Base-by-base conservation (phyloP, 78 protist species). In the Pelomyxa schiedti region DNA sequence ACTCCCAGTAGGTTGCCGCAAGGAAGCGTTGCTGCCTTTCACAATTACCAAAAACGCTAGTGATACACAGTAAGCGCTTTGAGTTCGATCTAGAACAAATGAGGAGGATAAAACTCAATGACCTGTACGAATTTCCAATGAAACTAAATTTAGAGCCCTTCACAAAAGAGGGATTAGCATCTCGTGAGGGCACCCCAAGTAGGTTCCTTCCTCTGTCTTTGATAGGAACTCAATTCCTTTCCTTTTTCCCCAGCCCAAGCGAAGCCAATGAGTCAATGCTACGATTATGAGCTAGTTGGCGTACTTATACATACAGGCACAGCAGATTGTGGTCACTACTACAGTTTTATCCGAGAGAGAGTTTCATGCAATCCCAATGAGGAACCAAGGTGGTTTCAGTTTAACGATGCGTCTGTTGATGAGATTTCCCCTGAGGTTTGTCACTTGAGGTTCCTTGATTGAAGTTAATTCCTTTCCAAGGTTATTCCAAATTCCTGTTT, bases 321-420 rank as follows among this genome's bases (percentile, higher is more conserved):
- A 3, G 37, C 88, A 7, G 90, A 86, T 42, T 76, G 82, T n/a
- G 90, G 90, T 8, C 90, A 86, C 38, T 86, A 86, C 79, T 86
- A 86, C 72, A 74, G 82, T 24, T 86, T 39, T 70, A 83, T 83
- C 88, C 22, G 47, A 42, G 63, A n/a, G 24, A 24, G 24, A 24
- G 24, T 52, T 52, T n/a, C 24, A 52, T n/a, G 24, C 63, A n/a
- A n/a, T 52, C 24, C 24, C 24, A 52, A 52, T 52, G 63, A 52
- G 24, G 63, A 52, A 24, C 38, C 75, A n/a, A 52, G 24, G 63
- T 86, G 90, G 90, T 8, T 65, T 9, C 39, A 53, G 32, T 86
- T 86, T 72, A 86, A 86, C 66, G 90, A 86, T 66, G 58, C 75
- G 6, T 39, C 36, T 9, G 90, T 86, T 37, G 76, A 72, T 64